Conservation (phyloP, 768 basidiomycete species). For the Russula brevipes region DNA sequence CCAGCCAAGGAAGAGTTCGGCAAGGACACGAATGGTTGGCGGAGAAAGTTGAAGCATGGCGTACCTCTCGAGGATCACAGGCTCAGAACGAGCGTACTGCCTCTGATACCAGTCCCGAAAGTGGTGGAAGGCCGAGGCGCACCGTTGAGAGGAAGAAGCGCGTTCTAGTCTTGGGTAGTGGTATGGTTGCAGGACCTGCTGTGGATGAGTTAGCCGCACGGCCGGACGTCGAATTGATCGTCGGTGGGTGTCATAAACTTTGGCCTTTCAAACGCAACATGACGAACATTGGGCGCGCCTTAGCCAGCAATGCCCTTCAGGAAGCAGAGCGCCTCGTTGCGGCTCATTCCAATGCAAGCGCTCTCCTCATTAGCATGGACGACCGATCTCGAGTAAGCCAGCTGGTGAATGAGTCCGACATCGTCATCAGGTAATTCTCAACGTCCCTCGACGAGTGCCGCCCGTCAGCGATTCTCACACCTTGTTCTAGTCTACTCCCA, state of each 20-base stretch:
- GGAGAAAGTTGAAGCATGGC: conserved; percentile 45
- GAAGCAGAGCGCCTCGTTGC: conserved; percentile 52
- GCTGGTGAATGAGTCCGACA: conserved; percentile 61
- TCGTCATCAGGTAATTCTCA: conserved; percentile 69
- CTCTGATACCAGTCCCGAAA: background rate
- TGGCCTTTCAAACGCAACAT: background rate
- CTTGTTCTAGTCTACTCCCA: conserved; percentile 63
- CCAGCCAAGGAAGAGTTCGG: conserved; percentile 50
- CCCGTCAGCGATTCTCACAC: background rate
- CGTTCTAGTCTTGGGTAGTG: conserved; percentile 81
- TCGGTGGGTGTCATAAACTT: conserved; percentile 53
- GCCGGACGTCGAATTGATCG: conserved; percentile 59
- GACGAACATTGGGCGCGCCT: background rate
- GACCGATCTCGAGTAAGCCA: conserved; percentile 42
- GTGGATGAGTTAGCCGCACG: conserved; percentile 65
- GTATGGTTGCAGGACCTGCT: conserved; percentile 93
- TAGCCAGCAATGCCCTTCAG: conserved; percentile 66
- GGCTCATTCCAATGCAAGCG: conserved; percentile 47
- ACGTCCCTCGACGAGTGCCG: background rate
- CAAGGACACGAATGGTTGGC: conserved; percentile 56
- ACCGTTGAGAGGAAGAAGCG: conserved; percentile 45
- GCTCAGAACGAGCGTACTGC: background rate
- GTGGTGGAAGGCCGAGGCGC: background rate
- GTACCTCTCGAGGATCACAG: conserved; percentile 11
- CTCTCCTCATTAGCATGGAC: conserved; percentile 55